Conservation (phyloP, 208 protist species). For the Leptomonas seymouri region DNA sequence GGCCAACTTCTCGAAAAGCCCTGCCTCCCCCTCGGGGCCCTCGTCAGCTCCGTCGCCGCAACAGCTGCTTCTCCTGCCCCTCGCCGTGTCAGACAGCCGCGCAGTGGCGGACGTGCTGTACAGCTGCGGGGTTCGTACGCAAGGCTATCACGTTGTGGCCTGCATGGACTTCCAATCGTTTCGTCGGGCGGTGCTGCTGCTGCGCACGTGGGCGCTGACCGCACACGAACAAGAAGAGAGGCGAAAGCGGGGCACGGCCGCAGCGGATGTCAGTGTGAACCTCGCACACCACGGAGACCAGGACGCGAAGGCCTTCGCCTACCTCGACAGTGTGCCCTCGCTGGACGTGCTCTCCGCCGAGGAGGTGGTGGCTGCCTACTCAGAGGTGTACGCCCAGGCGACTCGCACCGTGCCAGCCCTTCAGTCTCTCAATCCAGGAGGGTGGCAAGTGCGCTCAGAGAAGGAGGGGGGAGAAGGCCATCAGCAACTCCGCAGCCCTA, state of each 20-base stretch:
- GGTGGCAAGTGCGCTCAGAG: neutral
- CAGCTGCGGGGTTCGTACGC: conserved; percentile 35
- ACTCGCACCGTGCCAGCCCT: conserved; percentile 35
- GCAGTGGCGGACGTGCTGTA: conserved; percentile 52
- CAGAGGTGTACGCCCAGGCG: conserved; percentile 31
- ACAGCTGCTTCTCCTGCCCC: conserved; percentile 12
- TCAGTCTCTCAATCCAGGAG: neutral
- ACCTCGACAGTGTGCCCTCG: conserved; percentile 34
- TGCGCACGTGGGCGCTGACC: conserved; percentile 45
- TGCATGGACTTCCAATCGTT: conserved; percentile 64
- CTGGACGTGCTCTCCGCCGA: conserved; percentile 46
- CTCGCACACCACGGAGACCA: neutral
- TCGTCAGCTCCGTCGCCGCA: neutral
- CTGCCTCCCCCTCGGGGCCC: neutral
- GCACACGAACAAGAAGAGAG: neutral
- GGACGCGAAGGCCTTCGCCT: conserved; percentile 18
- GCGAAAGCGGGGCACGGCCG: neutral
- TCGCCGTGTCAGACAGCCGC: conserved; percentile 53
- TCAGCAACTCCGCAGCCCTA: too few relatives aligned
- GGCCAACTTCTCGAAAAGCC: too few relatives aligned
- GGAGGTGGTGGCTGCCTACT: conserved; percentile 48
- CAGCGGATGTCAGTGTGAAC: neutral
- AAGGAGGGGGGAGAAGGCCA: neutral
- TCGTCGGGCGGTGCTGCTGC: conserved; percentile 59
- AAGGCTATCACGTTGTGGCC: conserved; percentile 61